Conservation (phyloP, 352 stramenopile species). For the Phytophthora podocarpi region DNA sequence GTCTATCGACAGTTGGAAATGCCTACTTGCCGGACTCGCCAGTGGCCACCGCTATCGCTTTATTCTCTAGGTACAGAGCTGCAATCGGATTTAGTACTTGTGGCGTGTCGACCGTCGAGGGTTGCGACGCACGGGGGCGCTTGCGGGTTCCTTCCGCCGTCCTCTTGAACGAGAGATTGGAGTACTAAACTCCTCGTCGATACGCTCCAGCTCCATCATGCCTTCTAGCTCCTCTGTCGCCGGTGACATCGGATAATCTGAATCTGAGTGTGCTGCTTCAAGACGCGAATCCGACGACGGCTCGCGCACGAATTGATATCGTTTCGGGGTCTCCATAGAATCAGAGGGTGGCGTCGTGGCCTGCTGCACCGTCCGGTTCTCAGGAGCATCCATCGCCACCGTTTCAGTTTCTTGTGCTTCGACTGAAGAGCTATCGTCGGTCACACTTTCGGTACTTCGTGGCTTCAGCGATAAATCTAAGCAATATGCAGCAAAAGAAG, state of each 20-base stretch:
- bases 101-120: conserved; percentile 67
- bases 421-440: conserved; percentile 15
- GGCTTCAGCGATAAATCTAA: conserved; percentile 58
- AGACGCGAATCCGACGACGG: conserved; percentile 67
- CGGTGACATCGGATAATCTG: conserved; percentile 45
- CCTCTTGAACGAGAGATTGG: conserved; percentile 54
- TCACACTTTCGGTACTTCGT: conserved; percentile 26
- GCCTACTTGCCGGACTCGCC: neutral
- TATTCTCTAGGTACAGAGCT: conserved; percentile 22
- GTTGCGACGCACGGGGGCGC: conserved; percentile 73
- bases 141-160: conserved; percentile 63
- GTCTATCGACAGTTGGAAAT: conserved; percentile 17
- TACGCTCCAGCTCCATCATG: conserved; percentile 73
- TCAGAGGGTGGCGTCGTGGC: conserved; percentile 41
- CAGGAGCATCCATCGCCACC: conserved; percentile 12
- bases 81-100: conserved; percentile 55
- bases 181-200: conserved; percentile 87
- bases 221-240: conserved; percentile 68
- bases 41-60: conserved; percentile 9
- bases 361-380: conserved; percentile 37
- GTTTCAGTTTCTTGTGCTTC: conserved; percentile 33
- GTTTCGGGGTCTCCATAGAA: conserved; percentile 65
- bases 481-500: neutral
- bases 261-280: conserved; percentile 31
- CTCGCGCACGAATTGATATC: conserved; percentile 81